Evolutionary conservation across 1,139 yeast species (phyloP).

Genomic region (Blastobotrys elegans): DNA sequence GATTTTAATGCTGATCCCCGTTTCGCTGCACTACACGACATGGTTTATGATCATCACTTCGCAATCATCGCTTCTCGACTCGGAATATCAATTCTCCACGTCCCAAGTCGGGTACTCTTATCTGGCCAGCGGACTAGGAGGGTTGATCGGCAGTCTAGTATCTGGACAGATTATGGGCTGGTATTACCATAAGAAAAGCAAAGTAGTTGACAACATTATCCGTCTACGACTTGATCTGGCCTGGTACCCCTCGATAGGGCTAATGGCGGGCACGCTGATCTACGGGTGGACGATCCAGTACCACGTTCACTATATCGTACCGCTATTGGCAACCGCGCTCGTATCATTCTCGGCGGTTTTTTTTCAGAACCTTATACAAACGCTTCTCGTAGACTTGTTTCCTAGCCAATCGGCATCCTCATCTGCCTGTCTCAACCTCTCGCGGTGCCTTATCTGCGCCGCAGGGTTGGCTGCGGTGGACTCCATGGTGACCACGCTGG

Average conservation of each 20-base stretch:
- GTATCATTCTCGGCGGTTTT: constrained; percentile 48
- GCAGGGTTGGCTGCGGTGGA: constrained; percentile 58
- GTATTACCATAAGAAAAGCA: constrained; percentile 28
- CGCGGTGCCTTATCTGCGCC: constrained; percentile 58
- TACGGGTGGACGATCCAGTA: constrained; percentile 70
- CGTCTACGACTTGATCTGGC: constrained; percentile 42
- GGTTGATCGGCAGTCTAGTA: constrained; percentile 33
- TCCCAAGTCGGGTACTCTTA: constrained; percentile 59
- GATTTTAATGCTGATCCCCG: constrained; percentile 43
- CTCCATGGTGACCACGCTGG: constrained; percentile 48
- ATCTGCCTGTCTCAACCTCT: constrained; percentile 53
- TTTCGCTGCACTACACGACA: constrained; percentile 56
- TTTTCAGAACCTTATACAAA: constrained; percentile 47
- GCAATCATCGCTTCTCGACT: constrained; percentile 49
- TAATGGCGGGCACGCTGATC: constrained; percentile 38
- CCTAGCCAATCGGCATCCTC: constrained; percentile 60
- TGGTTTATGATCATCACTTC: constrained; percentile 72
- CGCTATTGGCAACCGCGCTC: constrained; percentile 49
- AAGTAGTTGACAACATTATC: constrained; percentile 41
- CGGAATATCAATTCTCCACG: constrained; percentile 46
- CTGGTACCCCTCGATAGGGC: constrained; percentile 34
- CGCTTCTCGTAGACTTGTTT: constrained; percentile 56
- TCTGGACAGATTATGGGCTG: constrained; percentile 34
- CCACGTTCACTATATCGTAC: constrained; percentile 47
- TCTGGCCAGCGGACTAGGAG: constrained; percentile 38